Evolutionary conservation across 2,329 filamentous ascomycete genomes (phyloP).

Genomic region (Epichloe gansuensis): DNA sequence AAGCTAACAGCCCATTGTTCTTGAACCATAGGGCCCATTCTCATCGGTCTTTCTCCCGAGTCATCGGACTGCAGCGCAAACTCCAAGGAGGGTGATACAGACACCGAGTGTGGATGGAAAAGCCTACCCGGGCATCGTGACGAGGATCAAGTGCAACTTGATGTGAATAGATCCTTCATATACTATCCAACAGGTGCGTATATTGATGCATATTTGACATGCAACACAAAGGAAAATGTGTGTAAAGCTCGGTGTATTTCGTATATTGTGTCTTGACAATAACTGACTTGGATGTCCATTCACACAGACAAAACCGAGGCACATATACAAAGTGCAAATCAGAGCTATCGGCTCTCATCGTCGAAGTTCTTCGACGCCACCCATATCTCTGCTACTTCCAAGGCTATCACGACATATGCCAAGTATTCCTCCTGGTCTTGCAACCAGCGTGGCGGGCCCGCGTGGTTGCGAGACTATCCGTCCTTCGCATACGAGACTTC

Average conservation of each 20-base stretch:
- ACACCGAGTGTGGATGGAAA: conserved; percentile 35
- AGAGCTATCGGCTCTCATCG: conserved; percentile 71
- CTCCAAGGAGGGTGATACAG: background rate
- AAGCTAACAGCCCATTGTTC: background rate
- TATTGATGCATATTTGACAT: background rate
- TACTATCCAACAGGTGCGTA: conserved; percentile 73
- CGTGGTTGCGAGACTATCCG: conserved; percentile 68
- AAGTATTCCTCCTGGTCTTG: conserved; percentile 83
- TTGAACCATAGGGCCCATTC: conserved; percentile 43
- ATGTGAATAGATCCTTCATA: conserved; percentile 93
- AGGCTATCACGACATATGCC: conserved; percentile 96
- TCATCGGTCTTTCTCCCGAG: conserved; percentile 32
- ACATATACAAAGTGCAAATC: conserved; percentile 60
- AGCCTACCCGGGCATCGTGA: conserved; percentile 66
- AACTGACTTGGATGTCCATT: background rate
- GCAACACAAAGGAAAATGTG: background rate
- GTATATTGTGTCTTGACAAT: background rate
- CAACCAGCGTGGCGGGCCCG: conserved; percentile 46
- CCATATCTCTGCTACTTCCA: conserved; percentile 92
- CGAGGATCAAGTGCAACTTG: conserved; percentile 81
- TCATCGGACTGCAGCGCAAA: background rate
- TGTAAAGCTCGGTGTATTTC: background rate
- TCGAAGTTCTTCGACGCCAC: conserved; percentile 64
- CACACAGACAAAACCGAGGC: conserved; percentile 51
- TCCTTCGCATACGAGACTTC: conserved; percentile 88